Evolutionary conservation across 768 basidiomycete genomes (phyloP).

Genomic region (Tulasnella sp.): DNA sequence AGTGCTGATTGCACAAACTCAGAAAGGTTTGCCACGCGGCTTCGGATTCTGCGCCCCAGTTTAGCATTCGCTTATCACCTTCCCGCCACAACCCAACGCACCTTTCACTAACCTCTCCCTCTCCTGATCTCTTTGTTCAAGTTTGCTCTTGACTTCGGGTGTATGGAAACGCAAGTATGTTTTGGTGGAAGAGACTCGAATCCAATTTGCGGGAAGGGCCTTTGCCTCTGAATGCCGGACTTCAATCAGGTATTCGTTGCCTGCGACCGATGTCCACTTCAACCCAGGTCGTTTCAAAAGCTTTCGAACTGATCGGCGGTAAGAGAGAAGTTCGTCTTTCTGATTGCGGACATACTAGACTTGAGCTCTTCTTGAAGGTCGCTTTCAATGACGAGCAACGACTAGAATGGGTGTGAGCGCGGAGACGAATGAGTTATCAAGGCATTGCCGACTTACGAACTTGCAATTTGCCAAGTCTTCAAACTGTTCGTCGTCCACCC

Average conservation of each 20-base stretch:
- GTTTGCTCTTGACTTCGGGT: conserved; percentile 45
- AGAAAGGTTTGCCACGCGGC: conserved; percentile 59
- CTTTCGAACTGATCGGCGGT: conserved; percentile 46
- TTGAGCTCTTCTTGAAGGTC: conserved; percentile 68
- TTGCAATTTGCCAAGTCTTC: conserved; percentile 46
- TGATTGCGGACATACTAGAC: conserved; percentile 32
- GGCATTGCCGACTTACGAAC: conserved; percentile 35
- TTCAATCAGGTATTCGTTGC: conserved; percentile 77
- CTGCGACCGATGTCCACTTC: conserved; percentile 51
- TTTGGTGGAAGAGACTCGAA: conserved; percentile 57
- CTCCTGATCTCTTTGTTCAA: conserved; percentile 63
- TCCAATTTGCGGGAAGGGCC: conserved; percentile 44
- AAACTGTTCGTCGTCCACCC: conserved; percentile 44
- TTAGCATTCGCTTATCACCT: neutral
- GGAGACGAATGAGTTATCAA: neutral
- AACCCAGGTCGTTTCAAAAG: conserved; percentile 59
- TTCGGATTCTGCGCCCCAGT: conserved; percentile 31
- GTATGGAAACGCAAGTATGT: conserved; percentile 61
- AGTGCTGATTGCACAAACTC: conserved; percentile 57
- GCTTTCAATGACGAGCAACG: conserved; percentile 51
- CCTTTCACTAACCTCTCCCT: conserved; percentile 58
- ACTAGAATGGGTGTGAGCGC: conserved; percentile 42
- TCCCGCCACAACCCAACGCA: neutral
- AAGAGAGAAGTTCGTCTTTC: neutral
- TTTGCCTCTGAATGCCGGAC: conserved; percentile 47